Conservation (phyloP, 371 early-diverging fungal genomes). For the Coemansia sp. region DNA sequence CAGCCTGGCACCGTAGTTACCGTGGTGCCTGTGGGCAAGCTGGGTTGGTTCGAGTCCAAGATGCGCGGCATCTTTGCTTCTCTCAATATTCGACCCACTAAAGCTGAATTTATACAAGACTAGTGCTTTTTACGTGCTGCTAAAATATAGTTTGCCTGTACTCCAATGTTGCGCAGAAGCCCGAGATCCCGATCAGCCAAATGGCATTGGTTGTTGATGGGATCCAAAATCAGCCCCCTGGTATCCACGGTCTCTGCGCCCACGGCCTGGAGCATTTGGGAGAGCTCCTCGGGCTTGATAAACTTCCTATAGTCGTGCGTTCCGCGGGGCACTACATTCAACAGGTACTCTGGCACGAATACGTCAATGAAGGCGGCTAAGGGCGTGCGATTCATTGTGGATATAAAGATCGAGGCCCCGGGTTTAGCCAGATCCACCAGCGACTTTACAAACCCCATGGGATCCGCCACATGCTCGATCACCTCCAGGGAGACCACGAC, state of each 20-base stretch:
- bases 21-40: conserved; percentile 29
- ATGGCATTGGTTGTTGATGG: conserved; percentile 24
- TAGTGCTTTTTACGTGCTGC: conserved; percentile 35
- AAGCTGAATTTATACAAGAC: conserved; percentile 9
- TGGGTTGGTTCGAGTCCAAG: conserved; percentile 41
- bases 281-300: conserved; percentile 66
- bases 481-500: no score
- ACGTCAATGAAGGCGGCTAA: conserved; percentile 76
- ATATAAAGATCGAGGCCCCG: conserved; percentile 74
- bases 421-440: conserved; percentile 69
- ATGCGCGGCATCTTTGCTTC: conserved; percentile 44
- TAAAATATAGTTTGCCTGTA: conserved; percentile 49
- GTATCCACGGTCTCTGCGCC: conserved; percentile 30
- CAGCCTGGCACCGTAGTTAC: conserved; percentile 30
- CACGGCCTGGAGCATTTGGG: conserved; percentile 12
- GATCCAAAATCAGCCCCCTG: conserved; percentile 37
- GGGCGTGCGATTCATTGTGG: conserved; percentile 90
- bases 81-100: conserved; percentile 7
- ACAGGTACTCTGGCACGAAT: conserved; percentile 78
- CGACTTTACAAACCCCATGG: conserved; percentile 66
- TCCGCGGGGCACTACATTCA: conserved; percentile 78
- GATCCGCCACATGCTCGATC: conserved; percentile 89
- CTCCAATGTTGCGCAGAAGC: conserved; percentile 26
- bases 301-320: conserved; percentile 91
- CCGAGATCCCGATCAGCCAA: conserved; percentile 13